These are phyloP conservation scores for Flaveria ramosissima DNA, from an alignment of 129 eudicot species.

Conservation along the genomic window DNA sequence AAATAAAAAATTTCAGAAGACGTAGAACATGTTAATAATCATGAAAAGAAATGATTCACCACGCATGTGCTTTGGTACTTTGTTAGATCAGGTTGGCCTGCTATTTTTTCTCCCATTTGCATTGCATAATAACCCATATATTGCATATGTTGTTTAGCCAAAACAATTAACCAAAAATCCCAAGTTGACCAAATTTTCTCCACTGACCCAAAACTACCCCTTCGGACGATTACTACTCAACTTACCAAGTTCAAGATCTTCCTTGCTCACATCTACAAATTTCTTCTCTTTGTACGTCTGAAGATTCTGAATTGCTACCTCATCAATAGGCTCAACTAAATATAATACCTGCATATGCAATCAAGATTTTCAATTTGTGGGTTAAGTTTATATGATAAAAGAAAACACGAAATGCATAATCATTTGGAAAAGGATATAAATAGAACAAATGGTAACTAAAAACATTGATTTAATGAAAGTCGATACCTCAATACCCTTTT, in stretches of 20 bases:
- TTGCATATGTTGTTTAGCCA: neutral
- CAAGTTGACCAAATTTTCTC: neutral
- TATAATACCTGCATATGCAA: conserved; percentile 55
- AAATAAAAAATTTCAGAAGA: neutral
- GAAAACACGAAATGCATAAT: neutral
- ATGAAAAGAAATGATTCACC: neutral
- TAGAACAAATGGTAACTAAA: neutral
- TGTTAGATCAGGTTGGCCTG: neutral
- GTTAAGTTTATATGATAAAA: neutral
- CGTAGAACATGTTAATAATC: neutral
- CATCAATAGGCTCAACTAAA: conserved; percentile 92
- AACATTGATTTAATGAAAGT: neutral
- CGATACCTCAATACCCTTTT: conserved; percentile 82
- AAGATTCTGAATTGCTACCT: conserved; percentile 87
- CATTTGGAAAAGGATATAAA: neutral
- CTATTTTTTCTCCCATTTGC: neutral
- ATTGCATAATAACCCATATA: neutral
- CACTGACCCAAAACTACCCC: neutral
- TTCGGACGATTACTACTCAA: neutral
- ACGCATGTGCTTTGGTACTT: neutral
- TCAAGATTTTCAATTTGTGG: neutral
- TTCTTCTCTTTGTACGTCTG: conserved; percentile 93
- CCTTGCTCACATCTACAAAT: conserved; percentile 98
- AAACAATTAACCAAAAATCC: neutral
- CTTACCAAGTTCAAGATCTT: conserved; percentile 97